phyloP scores from a whole-genome alignment of 2,329 filamentous ascomycete genomes.

The Monosporascus cannonballus region DNA sequence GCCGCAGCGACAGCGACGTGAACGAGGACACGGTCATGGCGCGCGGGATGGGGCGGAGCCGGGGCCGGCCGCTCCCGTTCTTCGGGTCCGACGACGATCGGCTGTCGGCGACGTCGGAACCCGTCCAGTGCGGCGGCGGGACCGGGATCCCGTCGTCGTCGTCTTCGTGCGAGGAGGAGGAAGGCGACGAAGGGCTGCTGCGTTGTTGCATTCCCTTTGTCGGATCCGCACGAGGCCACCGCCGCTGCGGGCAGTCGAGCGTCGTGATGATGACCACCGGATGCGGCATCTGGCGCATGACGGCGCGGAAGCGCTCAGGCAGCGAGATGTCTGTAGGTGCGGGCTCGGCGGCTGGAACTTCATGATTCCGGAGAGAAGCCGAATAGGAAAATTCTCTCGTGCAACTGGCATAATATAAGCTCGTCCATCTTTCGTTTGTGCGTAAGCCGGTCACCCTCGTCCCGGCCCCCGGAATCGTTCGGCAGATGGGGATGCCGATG shows the following conservation, averaged over 20 bases:
- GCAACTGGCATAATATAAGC: not conserved
- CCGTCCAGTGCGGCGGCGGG: not conserved
- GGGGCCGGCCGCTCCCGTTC: constrained; percentile 1
- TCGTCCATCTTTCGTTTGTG: too few relatives aligned
- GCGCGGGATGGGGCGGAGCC: constrained; percentile 26
- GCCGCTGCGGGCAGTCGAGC: constrained; percentile 30
- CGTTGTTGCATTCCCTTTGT: too few relatives aligned
- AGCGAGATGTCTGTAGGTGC: constrained; percentile 11
- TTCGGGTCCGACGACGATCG: not conserved
- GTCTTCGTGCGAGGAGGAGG: not conserved
- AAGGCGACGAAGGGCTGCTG: not conserved
- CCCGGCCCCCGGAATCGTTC: not conserved
- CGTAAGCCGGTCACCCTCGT: too few relatives aligned
- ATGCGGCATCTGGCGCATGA: constrained; percentile 49
- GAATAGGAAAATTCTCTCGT: not conserved
- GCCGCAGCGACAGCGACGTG: constrained; percentile 47
- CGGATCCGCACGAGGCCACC: not conserved
- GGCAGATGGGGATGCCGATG: not conserved
- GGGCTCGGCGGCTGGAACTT: not conserved
- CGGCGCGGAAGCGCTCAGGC: constrained; percentile 42
- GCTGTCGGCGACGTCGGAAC: not conserved
- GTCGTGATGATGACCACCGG: constrained; percentile 50
- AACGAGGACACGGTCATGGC: constrained; percentile 58
- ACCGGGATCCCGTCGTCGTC: not conserved
- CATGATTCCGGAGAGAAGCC: not conserved